Base-by-base conservation (phyloP, 495 filamentous ascomycete species). In the Penicillium ucsense region DNA sequence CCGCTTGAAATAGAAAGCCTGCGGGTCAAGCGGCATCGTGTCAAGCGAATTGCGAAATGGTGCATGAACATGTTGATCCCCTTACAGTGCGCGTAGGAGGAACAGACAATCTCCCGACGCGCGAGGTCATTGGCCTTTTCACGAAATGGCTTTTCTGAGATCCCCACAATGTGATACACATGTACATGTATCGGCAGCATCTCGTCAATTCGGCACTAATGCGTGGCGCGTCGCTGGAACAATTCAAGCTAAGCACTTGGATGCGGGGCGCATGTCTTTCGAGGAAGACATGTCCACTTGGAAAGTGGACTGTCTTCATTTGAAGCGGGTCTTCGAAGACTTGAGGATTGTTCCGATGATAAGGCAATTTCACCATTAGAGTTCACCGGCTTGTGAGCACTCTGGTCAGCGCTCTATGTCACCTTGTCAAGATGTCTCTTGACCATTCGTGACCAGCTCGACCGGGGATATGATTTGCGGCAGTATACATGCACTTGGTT, bases 161-260 rank as follows among this genome's bases (percentile, higher is more conserved):
- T 34, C 10, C n/a, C 10, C 8, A 35, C 37, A 33, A 29, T 28
- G 47, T 43, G 49, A 51, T 43, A 51, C 38, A 43, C 8, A 51
- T 41, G 43, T 31, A 46, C 32, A 35, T 20, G 20, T 20, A 20
- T n/a, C 34, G 20, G 27, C 31, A 39, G n/a, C 35, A 44, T 33
- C 31, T 34, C 30, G 41, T 8, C 31, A 43, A 6, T 1, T 30
- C 34, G n/a, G 31, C 43, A 41, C 6, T n/a, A 12, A n/a, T 11
- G 48, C 40, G 35, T 43, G 40, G 41, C 34, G 32, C 27, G 33
- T 48, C 38, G 38, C 44, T 39, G n/a, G 12, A 47, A 39, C 28
- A 38, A 43, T n/a, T 7, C 6, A 45, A 36, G 34, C 46, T 55
- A 55, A 55, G 45, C 52, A 50, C 31, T 45, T 38, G 32, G 8